phyloP scores from a whole-genome alignment of 2,329 filamentous ascomycete species.

The Phoma sp. region DNA sequence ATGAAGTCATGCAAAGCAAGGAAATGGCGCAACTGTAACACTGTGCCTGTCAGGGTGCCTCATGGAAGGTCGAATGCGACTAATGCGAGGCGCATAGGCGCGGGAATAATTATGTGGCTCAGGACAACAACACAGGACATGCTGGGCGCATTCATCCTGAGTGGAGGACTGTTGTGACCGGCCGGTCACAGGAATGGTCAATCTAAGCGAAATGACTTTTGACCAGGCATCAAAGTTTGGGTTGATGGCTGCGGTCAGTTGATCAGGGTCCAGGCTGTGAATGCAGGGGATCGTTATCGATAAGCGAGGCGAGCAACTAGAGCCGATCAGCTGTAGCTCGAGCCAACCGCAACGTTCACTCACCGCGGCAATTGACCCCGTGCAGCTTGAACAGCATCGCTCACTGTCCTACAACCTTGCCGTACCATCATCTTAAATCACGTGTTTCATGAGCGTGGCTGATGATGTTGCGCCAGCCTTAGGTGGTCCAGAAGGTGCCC shows the following conservation, averaged over 20 bases:
- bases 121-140: neutral
- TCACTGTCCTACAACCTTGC: neutral
- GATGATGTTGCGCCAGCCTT: constrained; percentile 49
- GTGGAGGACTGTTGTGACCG: neutral
- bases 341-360: constrained; percentile 32
- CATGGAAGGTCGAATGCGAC: constrained; percentile 30
- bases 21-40: neutral
- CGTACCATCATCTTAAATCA: neutral
- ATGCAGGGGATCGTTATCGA: constrained; percentile 8
- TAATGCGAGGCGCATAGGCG: constrained; percentile 30
- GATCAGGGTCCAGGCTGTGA: constrained; percentile 18
- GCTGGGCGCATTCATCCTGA: neutral
- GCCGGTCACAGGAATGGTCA: constrained; percentile 5
- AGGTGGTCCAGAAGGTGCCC: constrained; percentile 47
- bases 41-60: neutral
- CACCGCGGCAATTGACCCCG: constrained; percentile 24
- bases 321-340: constrained; percentile 10
- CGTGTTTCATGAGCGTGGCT: constrained; percentile 45
- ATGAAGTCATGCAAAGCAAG: neutral
- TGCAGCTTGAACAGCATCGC: constrained; percentile 30
- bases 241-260: constrained; percentile 10
- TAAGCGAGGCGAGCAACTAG: constrained; percentile 20
- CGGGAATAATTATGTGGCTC: neutral
- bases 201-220: neutral
- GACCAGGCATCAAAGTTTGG: neutral